phyloP scores from a whole-genome alignment of 768 basidiomycete genomes.

The Nidularia pulvinata region DNA sequence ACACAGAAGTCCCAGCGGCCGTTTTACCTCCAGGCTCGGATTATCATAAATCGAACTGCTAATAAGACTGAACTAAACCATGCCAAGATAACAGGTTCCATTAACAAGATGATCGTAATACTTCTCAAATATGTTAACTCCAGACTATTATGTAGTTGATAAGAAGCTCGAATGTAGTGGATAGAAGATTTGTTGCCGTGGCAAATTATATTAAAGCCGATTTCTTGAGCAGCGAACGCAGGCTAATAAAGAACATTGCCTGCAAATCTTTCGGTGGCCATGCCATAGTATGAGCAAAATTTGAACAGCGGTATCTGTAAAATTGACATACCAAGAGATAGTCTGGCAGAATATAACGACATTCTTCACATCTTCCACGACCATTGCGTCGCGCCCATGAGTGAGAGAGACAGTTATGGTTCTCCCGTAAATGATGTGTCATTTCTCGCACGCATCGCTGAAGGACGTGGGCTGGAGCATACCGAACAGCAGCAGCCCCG shows the following conservation, averaged over 20 bases:
- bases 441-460: constrained; percentile 26
- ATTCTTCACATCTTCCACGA: constrained; percentile 44
- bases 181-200: too few relatives aligned
- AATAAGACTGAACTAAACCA: too few relatives aligned
- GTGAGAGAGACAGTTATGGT: constrained; percentile 52
- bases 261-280: too few relatives aligned
- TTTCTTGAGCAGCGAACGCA: not conserved
- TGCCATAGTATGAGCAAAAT: too few relatives aligned
- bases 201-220: not conserved
- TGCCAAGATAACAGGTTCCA: too few relatives aligned
- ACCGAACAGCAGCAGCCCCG: constrained; percentile 17
- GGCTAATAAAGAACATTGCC: not conserved
- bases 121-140: too few relatives aligned
- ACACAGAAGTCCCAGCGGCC: too few relatives aligned
- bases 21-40: too few relatives aligned
- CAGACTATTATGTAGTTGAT: too few relatives aligned
- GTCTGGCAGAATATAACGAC: constrained; percentile 30
- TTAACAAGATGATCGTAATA: too few relatives aligned
- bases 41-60: too few relatives aligned
- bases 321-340: constrained; percentile 48
- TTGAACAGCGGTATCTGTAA: not conserved
- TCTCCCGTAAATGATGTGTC: constrained; percentile 35
- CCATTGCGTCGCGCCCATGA: constrained; percentile 45
- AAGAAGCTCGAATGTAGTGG: too few relatives aligned
- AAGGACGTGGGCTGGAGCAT: constrained; percentile 19